Evolutionary conservation across 176 grass and related monocot species (phyloP).

Genomic region (Neostapfia colusana): DNA sequence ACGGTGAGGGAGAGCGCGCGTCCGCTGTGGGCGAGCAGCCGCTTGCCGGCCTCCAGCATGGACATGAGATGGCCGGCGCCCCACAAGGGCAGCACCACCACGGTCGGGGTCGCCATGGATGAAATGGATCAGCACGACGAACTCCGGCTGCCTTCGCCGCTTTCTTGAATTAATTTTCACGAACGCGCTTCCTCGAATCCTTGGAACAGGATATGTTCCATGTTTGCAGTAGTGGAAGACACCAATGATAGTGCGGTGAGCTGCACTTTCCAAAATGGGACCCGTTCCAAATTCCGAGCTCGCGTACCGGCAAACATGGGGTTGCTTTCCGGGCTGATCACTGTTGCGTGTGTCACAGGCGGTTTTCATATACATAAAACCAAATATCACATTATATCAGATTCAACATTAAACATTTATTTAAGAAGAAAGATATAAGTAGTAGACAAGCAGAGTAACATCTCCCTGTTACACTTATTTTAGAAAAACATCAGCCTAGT

Average conservation of each 20-base stretch:
- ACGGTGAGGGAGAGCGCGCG: constrained; percentile 22
- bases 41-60: constrained; percentile 29
- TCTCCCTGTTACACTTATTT: no score
- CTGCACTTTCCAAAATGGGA: no score
- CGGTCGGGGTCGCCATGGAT: constrained; percentile 13
- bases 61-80: constrained; percentile 35
- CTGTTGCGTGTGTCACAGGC: no score
- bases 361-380: no score
- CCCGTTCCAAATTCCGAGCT: not conserved
- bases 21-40: constrained; percentile 15
- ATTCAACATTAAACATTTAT: no score
- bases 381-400: no score
- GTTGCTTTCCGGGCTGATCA: not conserved
- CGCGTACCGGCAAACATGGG: not conserved
- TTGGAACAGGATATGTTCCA: no score
- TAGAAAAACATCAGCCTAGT: no score
- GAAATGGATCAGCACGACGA: not conserved
- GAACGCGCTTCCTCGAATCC: not conserved
- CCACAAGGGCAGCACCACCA: constrained; percentile 12
- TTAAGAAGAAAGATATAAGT: no score
- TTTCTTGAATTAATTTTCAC: not conserved
- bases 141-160: not conserved
- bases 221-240: not conserved
- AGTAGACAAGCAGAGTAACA: no score
- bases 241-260: no score